Conservation (phyloP, 2,329 filamentous ascomycete genomes). For the Beauveria sp. region DNA sequence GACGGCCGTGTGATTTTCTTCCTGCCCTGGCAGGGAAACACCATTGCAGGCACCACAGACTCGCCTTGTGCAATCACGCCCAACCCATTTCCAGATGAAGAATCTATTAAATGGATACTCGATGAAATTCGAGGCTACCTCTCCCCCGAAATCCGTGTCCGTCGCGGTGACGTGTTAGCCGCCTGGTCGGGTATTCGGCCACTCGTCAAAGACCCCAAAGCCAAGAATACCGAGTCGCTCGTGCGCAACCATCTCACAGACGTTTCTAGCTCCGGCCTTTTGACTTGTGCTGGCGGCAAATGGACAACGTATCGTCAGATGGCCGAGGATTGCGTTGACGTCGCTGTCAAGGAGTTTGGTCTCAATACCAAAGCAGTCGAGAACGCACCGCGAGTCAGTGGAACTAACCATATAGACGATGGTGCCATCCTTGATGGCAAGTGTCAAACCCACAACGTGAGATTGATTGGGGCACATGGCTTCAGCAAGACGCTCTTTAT, state of each 20-base stretch:
- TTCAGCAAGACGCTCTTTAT: conserved; percentile 89
- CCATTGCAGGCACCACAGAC: conserved; percentile 83
- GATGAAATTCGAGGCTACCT: conserved; percentile 76
- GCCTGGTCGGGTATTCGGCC: conserved; percentile 86
- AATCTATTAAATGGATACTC: conserved; percentile 83
- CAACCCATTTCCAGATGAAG: conserved; percentile 70
- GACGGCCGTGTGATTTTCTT: conserved; percentile 91
- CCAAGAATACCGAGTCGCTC: conserved; percentile 76
- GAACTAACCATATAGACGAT: conserved; percentile 63
- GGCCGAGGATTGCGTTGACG: conserved; percentile 83
- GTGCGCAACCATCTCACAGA: conserved; percentile 82
- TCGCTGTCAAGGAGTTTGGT: conserved; percentile 62
- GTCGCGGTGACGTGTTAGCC: conserved; percentile 78
- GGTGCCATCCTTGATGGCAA: conserved; percentile 55
- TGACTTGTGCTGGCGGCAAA: conserved; percentile 83
- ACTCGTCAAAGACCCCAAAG: conserved; percentile 78
- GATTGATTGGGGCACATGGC: conserved; percentile 75
- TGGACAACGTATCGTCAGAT: conserved; percentile 93
- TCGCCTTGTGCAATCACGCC: conserved; percentile 63
- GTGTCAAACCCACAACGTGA: conserved; percentile 78
- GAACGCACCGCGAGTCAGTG: conserved; percentile 60
- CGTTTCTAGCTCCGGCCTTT: conserved; percentile 67
- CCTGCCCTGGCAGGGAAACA: conserved; percentile 88
- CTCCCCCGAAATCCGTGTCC: conserved; percentile 75
- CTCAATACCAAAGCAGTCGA: conserved; percentile 49